These are phyloP conservation scores for Candolleomyces efflorescens DNA, from an alignment of 768 basidiomycete species.

Conservation along the genomic window DNA sequence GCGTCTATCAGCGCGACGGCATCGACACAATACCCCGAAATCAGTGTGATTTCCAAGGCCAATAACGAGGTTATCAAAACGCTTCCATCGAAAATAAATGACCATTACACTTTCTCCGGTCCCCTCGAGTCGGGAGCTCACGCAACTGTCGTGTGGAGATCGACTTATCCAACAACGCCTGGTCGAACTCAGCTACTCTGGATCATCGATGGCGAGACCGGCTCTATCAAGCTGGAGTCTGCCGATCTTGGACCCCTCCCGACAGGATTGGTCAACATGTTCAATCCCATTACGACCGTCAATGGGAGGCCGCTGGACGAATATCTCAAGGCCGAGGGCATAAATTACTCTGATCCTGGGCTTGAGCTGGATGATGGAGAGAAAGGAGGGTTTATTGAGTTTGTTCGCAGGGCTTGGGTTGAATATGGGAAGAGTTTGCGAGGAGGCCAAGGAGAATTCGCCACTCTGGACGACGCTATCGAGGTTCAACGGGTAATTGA, in stretches of 20 bases:
- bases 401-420: neutral
- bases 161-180: conserved; percentile 14
- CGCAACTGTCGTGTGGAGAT: conserved; percentile 21
- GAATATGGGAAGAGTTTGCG: neutral
- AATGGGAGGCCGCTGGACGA: conserved; percentile 24
- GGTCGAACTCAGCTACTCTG: conserved; percentile 25
- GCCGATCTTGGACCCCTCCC: neutral
- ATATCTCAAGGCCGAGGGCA: neutral
- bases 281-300: conserved; percentile 23
- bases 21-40: conserved; percentile 21
- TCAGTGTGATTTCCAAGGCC: conserved; percentile 19
- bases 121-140: conserved; percentile 25
- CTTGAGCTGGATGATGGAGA: neutral
- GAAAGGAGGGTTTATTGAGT: neutral
- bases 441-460: neutral
- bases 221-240: conserved; percentile 21
- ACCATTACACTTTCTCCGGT: conserved; percentile 27
- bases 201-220: conserved; percentile 32
- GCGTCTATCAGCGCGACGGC: conserved; percentile 20
- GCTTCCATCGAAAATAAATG: conserved; percentile 14
- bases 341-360: neutral
- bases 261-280: conserved; percentile 15
- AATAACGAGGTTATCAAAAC: conserved; percentile 19
- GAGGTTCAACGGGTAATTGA: neutral
- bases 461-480: neutral